These are phyloP conservation scores for Fusarium secorum DNA, from an alignment of 2,329 filamentous ascomycete genomes.

Conservation along the genomic window DNA sequence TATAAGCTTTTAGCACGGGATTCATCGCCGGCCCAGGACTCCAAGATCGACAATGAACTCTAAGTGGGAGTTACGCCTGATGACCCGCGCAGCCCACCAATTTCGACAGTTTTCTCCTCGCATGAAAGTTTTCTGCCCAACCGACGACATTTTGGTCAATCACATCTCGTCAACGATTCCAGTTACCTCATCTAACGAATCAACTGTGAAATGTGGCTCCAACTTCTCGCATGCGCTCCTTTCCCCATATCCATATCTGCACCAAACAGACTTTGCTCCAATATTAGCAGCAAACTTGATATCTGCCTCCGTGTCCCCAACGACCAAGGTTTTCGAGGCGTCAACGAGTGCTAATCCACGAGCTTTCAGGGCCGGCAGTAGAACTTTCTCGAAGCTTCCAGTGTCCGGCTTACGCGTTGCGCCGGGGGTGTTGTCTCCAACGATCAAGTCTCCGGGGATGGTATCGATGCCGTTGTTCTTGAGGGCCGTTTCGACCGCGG, in stretches of 20 bases:
- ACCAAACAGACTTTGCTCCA: conserved; percentile 14
- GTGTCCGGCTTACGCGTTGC: neutral
- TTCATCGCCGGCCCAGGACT: neutral
- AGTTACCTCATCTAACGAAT: neutral
- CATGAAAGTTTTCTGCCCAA: too few species aligned
- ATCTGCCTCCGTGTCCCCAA: conserved; percentile 5
- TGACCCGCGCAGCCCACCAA: too few species aligned
- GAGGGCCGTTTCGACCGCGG: neutral
- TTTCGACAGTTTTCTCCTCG: too few species aligned
- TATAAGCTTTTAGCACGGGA: too few species aligned
- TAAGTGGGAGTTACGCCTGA: neutral
- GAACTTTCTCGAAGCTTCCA: neutral
- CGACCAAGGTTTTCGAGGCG: neutral
- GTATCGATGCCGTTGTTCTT: neutral
- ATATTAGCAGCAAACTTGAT: neutral
- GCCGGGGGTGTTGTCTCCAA: conserved; percentile 6
- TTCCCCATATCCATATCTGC: conserved; percentile 18
- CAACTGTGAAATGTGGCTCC: neutral
- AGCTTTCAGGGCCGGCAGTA: neutral
- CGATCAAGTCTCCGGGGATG: neutral
- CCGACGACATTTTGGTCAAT: too few species aligned
- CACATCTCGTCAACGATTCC: neutral
- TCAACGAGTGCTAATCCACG: neutral
- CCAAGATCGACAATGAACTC: neutral
- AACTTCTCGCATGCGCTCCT: neutral